Percentiles rank a stretch among this genome's conserved stretches.
phyloP scores from a whole-genome alignment of 805 yeast species.

The Torulaspora microellipsoides region DNA sequence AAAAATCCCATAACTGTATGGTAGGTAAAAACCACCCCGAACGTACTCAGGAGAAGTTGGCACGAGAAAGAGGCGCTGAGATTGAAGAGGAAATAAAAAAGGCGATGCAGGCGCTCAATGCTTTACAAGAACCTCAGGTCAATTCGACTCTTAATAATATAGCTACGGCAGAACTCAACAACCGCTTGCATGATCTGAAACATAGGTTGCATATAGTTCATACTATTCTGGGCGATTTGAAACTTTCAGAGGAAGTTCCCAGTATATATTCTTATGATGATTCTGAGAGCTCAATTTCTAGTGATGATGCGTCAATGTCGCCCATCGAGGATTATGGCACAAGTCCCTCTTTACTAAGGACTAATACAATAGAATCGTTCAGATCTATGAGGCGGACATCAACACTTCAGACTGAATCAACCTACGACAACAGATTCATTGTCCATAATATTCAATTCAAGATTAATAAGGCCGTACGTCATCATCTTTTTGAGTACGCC shows the following conservation, averaged over 20 bases:
- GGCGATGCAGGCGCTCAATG: slow-evolving; percentile 10
- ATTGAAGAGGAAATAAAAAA: slow-evolving; percentile 38
- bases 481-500: slow-evolving; percentile 45
- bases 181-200: slow-evolving; percentile 31
- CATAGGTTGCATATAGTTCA: slow-evolving; percentile 33
- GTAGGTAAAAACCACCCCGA: slow-evolving; percentile 52
- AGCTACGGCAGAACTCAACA: slow-evolving; percentile 23
- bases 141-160: not conserved
- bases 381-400: slow-evolving; percentile 31
- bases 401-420: slow-evolving; percentile 25
- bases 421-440: slow-evolving; percentile 55
- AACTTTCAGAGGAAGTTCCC: slow-evolving; percentile 24
- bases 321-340: not conserved
- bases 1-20: slow-evolving; percentile 49
- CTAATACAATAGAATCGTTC: slow-evolving; percentile 31
- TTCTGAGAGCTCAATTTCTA: slow-evolving; percentile 14
- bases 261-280: slow-evolving; percentile 15
- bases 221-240: slow-evolving; percentile 31
- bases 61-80: slow-evolving; percentile 38
- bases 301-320: slow-evolving; percentile 2
- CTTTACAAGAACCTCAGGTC: not conserved
- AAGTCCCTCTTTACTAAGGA: slow-evolving; percentile 10
- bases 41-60: slow-evolving; percentile 46
- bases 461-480: slow-evolving; percentile 49
- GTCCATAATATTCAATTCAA: slow-evolving; percentile 52